Evolutionary conservation across 1,139 yeast genomes (phyloP).

Genomic region (Sugiyamaella paludigena): DNA sequence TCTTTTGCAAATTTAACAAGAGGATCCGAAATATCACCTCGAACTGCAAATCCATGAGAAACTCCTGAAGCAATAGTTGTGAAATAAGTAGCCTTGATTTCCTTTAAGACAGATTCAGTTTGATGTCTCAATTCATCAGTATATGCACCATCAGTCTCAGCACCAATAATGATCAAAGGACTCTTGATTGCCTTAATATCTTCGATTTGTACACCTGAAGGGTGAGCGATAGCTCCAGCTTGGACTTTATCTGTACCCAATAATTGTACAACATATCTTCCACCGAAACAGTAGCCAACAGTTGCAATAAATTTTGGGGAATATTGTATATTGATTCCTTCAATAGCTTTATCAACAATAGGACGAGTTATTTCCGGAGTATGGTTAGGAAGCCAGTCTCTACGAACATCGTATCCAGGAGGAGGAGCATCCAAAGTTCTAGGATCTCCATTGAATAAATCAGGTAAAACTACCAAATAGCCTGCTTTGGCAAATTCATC

Average conservation of each 20-base stretch:
- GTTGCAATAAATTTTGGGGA: conserved; percentile 55
- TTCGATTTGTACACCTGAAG: conserved; percentile 63
- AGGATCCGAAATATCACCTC: conserved; percentile 65
- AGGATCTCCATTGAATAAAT: conserved; percentile 60
- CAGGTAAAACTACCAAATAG: conserved; percentile 69
- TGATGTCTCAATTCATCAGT: conserved; percentile 58
- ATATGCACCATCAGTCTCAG: conserved; percentile 66
- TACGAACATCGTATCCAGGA: conserved; percentile 37
- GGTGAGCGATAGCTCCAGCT: conserved; percentile 77
- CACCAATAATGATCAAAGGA: conserved; percentile 69
- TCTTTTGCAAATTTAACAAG: conserved; percentile 64
- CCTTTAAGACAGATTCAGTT: conserved; percentile 57
- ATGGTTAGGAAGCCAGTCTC: conserved; percentile 57
- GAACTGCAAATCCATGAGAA: conserved; percentile 71
- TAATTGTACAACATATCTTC: conserved; percentile 59
- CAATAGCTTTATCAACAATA: conserved; percentile 47
- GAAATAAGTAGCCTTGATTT: conserved; percentile 52
- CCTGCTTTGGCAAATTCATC: conserved; percentile 67
- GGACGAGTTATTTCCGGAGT: conserved; percentile 45
- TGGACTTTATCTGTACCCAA: conserved; percentile 46
- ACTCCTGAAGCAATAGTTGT: conserved; percentile 61
- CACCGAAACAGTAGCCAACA: conserved; percentile 86
- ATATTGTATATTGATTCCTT: conserved; percentile 40
- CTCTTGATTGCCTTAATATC: conserved; percentile 62
- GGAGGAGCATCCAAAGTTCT: conserved; percentile 36